Conservation (phyloP, 805 yeast genomes). For the Huiozyma sinensis region DNA sequence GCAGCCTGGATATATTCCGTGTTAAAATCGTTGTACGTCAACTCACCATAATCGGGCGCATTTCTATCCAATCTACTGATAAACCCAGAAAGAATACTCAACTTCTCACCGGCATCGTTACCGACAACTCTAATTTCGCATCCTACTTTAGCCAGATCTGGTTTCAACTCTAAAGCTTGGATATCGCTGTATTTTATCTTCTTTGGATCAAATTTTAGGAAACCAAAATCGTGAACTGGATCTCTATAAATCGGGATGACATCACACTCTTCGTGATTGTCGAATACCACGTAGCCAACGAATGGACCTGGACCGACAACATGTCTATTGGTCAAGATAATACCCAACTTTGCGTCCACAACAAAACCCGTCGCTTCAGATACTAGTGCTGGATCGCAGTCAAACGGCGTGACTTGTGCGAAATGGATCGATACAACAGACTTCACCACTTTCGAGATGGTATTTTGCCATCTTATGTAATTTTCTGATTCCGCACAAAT, state of each 20-base stretch:
- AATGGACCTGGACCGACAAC: constrained; percentile 96
- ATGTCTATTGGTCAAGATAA: constrained; percentile 84
- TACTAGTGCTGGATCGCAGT: constrained; percentile 69
- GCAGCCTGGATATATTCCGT: constrained; percentile 94
- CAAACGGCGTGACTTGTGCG: constrained; percentile 77
- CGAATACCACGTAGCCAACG: constrained; percentile 82
- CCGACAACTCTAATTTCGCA: constrained; percentile 91
- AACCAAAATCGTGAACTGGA: constrained; percentile 93
- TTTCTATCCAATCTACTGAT: constrained; percentile 72
- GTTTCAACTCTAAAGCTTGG: constrained; percentile 54
- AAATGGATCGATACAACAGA: constrained; percentile 86
- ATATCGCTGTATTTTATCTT: constrained; percentile 65
- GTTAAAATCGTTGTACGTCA: constrained; percentile 85
- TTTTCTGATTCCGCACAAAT: constrained; percentile 6
- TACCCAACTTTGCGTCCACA: constrained; percentile 72
- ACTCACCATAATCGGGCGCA: constrained; percentile 85
- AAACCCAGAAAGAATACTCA: constrained; percentile 81
- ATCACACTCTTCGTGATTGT: constrained; percentile 87
- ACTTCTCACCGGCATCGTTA: constrained; percentile 92
- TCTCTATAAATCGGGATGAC: constrained; percentile 82
- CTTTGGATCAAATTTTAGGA: constrained; percentile 64
- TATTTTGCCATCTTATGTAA: constrained; percentile 58
- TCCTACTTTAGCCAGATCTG: constrained; percentile 83
- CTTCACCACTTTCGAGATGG: constrained; percentile 71
- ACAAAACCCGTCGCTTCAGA: constrained; percentile 95